phyloP scores from a whole-genome alignment of 106 monocot species.

The Acorus gramineus region DNA sequence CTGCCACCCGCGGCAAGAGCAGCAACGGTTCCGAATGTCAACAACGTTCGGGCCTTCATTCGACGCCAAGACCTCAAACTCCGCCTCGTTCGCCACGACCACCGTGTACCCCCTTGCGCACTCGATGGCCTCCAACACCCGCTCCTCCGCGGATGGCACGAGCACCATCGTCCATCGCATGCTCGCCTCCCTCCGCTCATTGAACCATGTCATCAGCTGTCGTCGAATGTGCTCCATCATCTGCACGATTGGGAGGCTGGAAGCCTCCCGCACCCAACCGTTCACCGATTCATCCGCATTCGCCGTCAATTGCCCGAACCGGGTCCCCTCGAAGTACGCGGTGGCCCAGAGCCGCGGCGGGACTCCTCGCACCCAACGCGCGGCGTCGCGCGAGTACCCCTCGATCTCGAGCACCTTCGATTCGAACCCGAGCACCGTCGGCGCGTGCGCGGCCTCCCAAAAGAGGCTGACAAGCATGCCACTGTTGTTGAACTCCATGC shows the following conservation, averaged over 20 bases:
- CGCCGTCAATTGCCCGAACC: slow-evolving; percentile 81
- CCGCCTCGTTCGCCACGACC: slow-evolving; percentile 73
- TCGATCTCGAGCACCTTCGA: slow-evolving; percentile 88
- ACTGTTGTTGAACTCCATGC: slow-evolving; percentile 73
- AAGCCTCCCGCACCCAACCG: slow-evolving; percentile 81
- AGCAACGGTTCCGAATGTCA: slow-evolving; percentile 84
- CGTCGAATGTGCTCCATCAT: slow-evolving; percentile 88
- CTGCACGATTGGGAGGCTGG: slow-evolving; percentile 83
- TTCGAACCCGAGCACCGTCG: slow-evolving; percentile 82
- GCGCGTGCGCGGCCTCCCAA: slow-evolving; percentile 91
- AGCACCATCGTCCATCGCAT: slow-evolving; percentile 74
- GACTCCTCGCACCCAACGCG: slow-evolving; percentile 72
- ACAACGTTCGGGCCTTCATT: slow-evolving; percentile 79
- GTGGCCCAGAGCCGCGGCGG: slow-evolving; percentile 91
- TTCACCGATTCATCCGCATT: slow-evolving; percentile 72
- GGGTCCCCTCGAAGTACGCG: slow-evolving; percentile 84
- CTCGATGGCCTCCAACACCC: slow-evolving; percentile 63
- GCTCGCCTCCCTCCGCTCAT: slow-evolving; percentile 81
- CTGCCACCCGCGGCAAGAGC: slow-evolving; percentile 87
- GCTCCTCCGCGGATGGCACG: slow-evolving; percentile 71
- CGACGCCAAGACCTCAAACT: slow-evolving; percentile 71
- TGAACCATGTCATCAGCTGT: slow-evolving; percentile 98
- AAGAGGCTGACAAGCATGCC: slow-evolving; percentile 60
- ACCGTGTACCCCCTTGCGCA: slow-evolving; percentile 60
- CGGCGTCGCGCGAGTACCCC: slow-evolving; percentile 79